These are phyloP conservation scores for Saposhnikovia divaricata DNA, from an alignment of 129 eudicot species.

Conservation along the genomic window DNA sequence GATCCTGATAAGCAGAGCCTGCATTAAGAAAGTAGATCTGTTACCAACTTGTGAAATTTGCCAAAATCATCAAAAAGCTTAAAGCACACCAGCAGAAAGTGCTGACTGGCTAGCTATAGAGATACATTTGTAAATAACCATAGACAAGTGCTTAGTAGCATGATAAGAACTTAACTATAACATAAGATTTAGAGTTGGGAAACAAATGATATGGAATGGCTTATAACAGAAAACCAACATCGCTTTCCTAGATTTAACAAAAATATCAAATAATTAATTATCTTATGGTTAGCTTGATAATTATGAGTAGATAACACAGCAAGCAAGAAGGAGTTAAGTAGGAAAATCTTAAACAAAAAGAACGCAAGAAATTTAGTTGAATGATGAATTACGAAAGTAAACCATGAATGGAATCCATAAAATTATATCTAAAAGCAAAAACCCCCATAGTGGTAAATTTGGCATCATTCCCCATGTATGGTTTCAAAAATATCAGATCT, in stretches of 20 bases:
- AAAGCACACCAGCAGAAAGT: neutral
- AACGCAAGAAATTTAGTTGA: neutral
- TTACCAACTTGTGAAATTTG: constrained; percentile 1
- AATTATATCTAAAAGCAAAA: neutral
- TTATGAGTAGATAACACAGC: no score
- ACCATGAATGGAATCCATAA: neutral
- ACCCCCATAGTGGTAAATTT: neutral
- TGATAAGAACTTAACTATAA: neutral
- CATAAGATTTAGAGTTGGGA: neutral
- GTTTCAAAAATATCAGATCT: neutral
- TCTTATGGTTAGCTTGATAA: neutral
- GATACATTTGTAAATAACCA: neutral
- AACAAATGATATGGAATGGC: neutral
- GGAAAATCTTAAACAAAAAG: neutral
- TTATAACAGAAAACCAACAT: neutral
- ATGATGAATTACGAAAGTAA: no score
- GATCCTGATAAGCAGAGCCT: constrained; percentile 95
- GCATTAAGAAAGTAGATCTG: constrained; percentile 23
- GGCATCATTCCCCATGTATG: neutral
- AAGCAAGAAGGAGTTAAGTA: neutral
- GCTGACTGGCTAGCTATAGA: neutral
- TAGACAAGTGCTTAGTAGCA: neutral
- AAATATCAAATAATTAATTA: neutral
- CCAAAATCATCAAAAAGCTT: neutral
- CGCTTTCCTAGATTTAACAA: neutral